These are phyloP conservation scores for Xylariomycetidae sp. DNA, from an alignment of 2,329 filamentous ascomycete species.

Conservation along the genomic window DNA sequence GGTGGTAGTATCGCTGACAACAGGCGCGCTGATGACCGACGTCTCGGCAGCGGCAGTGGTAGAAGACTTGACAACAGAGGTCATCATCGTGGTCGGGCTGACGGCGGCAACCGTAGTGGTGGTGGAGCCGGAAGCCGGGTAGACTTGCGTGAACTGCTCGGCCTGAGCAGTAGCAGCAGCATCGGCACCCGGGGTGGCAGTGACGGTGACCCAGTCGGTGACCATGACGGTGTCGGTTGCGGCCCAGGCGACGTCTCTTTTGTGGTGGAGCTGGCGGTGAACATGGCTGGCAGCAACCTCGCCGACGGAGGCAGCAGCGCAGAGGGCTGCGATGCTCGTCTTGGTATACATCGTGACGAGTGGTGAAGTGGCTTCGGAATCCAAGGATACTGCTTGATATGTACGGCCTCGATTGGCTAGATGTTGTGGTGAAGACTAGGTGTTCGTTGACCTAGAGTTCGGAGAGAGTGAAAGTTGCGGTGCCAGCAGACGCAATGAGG, in stretches of 20 bases:
- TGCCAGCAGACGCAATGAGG: slow-evolving; percentile 23
- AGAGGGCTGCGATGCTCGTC: slow-evolving; percentile 24
- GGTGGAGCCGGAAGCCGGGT: slow-evolving; percentile 2
- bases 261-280: slow-evolving; percentile 22
- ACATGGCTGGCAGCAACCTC: slow-evolving; percentile 19
- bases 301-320: slow-evolving; percentile 22
- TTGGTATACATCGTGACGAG: slow-evolving; percentile 27
- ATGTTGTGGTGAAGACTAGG: slow-evolving; percentile 1
- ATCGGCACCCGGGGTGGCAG: slow-evolving; percentile 13
- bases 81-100: slow-evolving; percentile 5
- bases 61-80: slow-evolving; percentile 4
- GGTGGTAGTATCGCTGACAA: slow-evolving; percentile 8
- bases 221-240: slow-evolving; percentile 24
- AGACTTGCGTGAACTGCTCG: too few species aligned
- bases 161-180: slow-evolving; percentile 1
- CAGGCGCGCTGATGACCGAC: slow-evolving; percentile 5
- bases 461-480: slow-evolving; percentile 23
- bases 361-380: too few species aligned
- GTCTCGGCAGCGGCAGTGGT: slow-evolving; percentile 2
- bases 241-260: slow-evolving; percentile 22
- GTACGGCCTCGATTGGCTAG: slow-evolving; percentile 1
- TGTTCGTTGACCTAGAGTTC: too few species aligned
- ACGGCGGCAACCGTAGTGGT: slow-evolving; percentile 2
- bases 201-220: slow-evolving; percentile 25
- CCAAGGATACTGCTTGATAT: too few species aligned